Conservation (phyloP, 305 asterid genomes). For the Fraxinus dipetala region DNA sequence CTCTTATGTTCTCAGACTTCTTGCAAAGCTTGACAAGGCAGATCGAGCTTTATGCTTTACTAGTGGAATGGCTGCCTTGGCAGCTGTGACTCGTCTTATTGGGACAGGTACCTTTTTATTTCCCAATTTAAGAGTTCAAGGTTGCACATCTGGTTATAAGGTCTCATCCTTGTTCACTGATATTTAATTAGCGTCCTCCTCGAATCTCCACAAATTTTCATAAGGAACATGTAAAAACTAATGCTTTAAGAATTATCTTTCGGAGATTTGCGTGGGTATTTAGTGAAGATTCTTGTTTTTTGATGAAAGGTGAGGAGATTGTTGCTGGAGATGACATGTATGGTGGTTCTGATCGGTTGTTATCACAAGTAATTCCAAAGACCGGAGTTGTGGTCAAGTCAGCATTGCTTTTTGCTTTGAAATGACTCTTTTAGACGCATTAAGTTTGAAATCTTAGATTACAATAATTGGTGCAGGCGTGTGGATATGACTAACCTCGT, state of each 20-base stretch:
- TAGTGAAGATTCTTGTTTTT: background rate
- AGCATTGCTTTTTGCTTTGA: conserved; percentile 26
- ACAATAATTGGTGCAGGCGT: conserved; percentile 44
- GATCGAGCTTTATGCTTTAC: conserved; percentile 85
- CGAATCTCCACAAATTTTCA: background rate
- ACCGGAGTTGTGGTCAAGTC: conserved; percentile 74
- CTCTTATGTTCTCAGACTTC: conserved; percentile 47
- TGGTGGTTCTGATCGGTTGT: conserved; percentile 90
- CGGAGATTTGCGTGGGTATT: conserved; percentile 1
- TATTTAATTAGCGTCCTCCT: background rate
- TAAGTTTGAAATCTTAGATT: conserved; percentile 11
- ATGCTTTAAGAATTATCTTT: background rate
- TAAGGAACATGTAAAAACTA: background rate
- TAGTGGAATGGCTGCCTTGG: conserved; percentile 94
- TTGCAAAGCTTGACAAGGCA: conserved; percentile 90
- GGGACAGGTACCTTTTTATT: conserved; percentile 49
- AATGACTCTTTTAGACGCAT: background rate
- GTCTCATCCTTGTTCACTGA: background rate
- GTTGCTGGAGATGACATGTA: conserved; percentile 90
- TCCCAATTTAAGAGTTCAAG: background rate
- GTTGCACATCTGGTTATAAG: background rate
- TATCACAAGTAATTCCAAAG: conserved; percentile 73
- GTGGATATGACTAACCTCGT: conserved; percentile 73
- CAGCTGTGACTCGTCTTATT: conserved; percentile 79
- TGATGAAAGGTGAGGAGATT: conserved; percentile 66